Percentiles rank a stretch among this genome's conserved stretches.
Evolutionary conservation across 768 basidiomycete species (phyloP).

Genomic region (Collybiopsis luxurians): DNA sequence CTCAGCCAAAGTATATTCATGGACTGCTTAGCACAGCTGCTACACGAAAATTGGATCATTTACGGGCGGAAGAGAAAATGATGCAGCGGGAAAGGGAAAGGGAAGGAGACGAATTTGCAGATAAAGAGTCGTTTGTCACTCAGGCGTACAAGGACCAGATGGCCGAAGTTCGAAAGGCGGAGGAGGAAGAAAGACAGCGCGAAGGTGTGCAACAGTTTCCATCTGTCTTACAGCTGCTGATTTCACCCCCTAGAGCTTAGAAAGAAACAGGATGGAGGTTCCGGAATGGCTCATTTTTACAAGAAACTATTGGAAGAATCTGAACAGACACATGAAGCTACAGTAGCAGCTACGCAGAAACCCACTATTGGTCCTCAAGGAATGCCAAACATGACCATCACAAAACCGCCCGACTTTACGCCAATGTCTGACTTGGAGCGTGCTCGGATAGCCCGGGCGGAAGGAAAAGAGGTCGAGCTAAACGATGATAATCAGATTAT

Average conservation of each 20-base stretch:
- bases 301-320: conserved; percentile 74
- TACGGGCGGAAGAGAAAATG: conserved; percentile 98
- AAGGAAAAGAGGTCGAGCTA: conserved; percentile 86
- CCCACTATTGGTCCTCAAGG: conserved; percentile 64
- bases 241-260: conserved; percentile 46
- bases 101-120: conserved; percentile 91
- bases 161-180: conserved; percentile 85
- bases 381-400: conserved; percentile 68
- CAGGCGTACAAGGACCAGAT: conserved; percentile 97
- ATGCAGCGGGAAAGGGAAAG: conserved; percentile 88
- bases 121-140: conserved; percentile 97
- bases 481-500: conserved; percentile 98
- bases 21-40: conserved; percentile 76
- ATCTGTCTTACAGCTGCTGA: background rate
- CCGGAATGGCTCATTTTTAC: conserved; percentile 90
- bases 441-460: conserved; percentile 61
- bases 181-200: conserved; percentile 85
- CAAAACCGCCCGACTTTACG: conserved; percentile 63
- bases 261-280: conserved; percentile 53
- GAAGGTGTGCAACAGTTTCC: conserved; percentile 65
- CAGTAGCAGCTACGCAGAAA: conserved; percentile 73
- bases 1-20: conserved; percentile 90
- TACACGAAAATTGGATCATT: conserved; percentile 83
- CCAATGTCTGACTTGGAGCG: conserved; percentile 72
- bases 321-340: conserved; percentile 80